A percentile compares a stretch with the other conserved stretches of the same genome.
Conservation (phyloP, 2,329 filamentous ascomycete species). For the Arachnomyces sp. region DNA sequence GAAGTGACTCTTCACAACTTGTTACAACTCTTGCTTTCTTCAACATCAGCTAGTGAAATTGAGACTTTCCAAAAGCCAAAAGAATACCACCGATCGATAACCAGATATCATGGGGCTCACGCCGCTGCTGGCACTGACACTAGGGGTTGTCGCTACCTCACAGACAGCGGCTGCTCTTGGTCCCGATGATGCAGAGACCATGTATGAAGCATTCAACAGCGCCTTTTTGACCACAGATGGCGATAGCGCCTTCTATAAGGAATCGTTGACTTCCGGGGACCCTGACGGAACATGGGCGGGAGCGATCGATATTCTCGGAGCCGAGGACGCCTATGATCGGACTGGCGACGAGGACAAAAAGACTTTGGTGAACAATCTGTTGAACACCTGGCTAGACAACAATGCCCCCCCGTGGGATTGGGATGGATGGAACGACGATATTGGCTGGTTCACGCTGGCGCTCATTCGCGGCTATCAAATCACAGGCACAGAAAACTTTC, state of each 20-base stretch:
- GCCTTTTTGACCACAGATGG: constrained; percentile 2
- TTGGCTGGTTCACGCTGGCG: constrained; percentile 6
- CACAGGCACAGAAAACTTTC: constrained; percentile 2
- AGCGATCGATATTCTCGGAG: constrained; percentile 5
- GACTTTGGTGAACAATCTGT: constrained; percentile 4
- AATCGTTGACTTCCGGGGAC: not conserved
- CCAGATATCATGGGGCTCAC: too few relatives aligned
- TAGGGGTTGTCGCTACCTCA: not conserved
- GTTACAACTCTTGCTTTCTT: too few relatives aligned
- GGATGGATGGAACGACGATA: constrained; percentile 6
- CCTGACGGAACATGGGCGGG: constrained; percentile 4
- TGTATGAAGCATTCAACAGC: constrained; percentile 6
- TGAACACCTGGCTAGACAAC: constrained; percentile 5
- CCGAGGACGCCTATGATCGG: constrained; percentile 6
- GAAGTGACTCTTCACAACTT: too few relatives aligned
- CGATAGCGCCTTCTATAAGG: constrained; percentile 3
- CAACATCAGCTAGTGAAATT: too few relatives aligned
- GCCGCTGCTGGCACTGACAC: too few relatives aligned
- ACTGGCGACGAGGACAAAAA: constrained; percentile 5
- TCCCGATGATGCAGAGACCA: constrained; percentile 2
- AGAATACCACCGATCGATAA: too few relatives aligned
- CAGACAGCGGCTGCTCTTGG: not conserved
- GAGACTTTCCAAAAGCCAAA: too few relatives aligned
- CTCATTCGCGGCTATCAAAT: constrained; percentile 6
- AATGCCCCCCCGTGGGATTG: constrained; percentile 1